Percentiles rank a stretch among this genome's conserved stretches.
Conservation (phyloP, 2,329 filamentous ascomycete genomes). For the Diaporthe australafricana region DNA sequence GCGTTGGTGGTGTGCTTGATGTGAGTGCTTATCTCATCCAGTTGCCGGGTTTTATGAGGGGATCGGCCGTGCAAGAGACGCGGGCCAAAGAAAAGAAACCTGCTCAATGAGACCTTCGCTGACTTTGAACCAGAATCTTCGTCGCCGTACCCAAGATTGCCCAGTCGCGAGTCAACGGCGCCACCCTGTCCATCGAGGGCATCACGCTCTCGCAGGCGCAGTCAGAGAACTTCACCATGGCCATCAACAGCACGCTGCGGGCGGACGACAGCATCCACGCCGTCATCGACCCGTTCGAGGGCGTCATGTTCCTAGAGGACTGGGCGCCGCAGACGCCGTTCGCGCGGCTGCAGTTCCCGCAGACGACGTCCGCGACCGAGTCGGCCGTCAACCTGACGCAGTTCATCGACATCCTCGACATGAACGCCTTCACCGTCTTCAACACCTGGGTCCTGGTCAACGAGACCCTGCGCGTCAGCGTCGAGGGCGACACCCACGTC, state of each 20-base stretch:
- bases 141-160: slow-evolving; percentile 68
- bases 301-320: slow-evolving; percentile 67
- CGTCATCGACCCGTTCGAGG: slow-evolving; percentile 61
- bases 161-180: slow-evolving; percentile 66
- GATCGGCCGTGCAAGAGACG: too few species aligned
- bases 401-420: slow-evolving; percentile 57
- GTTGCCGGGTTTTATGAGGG: not conserved
- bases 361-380: slow-evolving; percentile 59
- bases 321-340: slow-evolving; percentile 60
- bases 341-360: slow-evolving; percentile 62
- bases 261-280: slow-evolving; percentile 65
- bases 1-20: slow-evolving; percentile 68
- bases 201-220: slow-evolving; percentile 62
- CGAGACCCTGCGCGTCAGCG: slow-evolving; percentile 60
- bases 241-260: slow-evolving; percentile 67
- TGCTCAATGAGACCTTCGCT: not conserved
- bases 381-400: slow-evolving; percentile 66
- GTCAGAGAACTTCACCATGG: slow-evolving; percentile 58
- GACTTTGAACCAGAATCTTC: slow-evolving; percentile 57
- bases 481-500: slow-evolving; percentile 64
- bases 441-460: slow-evolving; percentile 65
- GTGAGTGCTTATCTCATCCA: slow-evolving; percentile 59
- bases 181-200: slow-evolving; percentile 62
- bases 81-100: not conserved
- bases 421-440: slow-evolving; percentile 64